Conservation (phyloP, 345 rosid species). For the Bruguiera gymnorhiza region DNA sequence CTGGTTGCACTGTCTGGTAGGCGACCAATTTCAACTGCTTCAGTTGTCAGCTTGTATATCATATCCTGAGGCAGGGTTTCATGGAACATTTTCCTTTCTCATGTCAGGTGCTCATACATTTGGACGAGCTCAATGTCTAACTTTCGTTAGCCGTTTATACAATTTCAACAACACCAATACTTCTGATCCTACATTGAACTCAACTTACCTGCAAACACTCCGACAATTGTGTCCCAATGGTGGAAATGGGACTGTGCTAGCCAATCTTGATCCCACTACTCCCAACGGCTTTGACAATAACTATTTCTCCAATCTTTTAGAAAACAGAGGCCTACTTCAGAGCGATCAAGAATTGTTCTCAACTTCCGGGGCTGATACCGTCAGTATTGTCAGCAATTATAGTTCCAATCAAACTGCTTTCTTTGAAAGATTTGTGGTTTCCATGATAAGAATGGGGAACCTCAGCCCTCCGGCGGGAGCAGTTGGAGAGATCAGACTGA, state of each 20-base stretch:
- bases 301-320: slow-evolving; percentile 51
- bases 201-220: slow-evolving; percentile 37
- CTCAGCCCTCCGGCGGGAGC: slow-evolving; percentile 46
- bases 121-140: slow-evolving; percentile 47
- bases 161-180: slow-evolving; percentile 38
- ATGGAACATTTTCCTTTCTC: background rate
- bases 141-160: slow-evolving; percentile 39
- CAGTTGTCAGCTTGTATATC: no score
- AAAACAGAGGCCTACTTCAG: slow-evolving; percentile 46
- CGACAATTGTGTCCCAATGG: slow-evolving; percentile 49
- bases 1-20: slow-evolving; percentile 29
- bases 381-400: slow-evolving; percentile 37
- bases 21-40: background rate
- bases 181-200: slow-evolving; percentile 52
- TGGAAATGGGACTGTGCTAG: slow-evolving; percentile 29
- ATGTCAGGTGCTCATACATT: slow-evolving; percentile 62
- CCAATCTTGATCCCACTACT: slow-evolving; percentile 47
- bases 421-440: slow-evolving; percentile 47
- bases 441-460: slow-evolving; percentile 70
- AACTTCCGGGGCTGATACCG: slow-evolving; percentile 41
- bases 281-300: slow-evolving; percentile 48
- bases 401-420: slow-evolving; percentile 44
- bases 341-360: slow-evolving; percentile 60
- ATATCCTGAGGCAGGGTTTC: background rate
- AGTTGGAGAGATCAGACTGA: slow-evolving; percentile 53